Percentiles rank a stretch among this genome's conserved stretches.
Conservation (phyloP, 2,329 filamentous ascomycete species). For the Epichloe elymi region DNA sequence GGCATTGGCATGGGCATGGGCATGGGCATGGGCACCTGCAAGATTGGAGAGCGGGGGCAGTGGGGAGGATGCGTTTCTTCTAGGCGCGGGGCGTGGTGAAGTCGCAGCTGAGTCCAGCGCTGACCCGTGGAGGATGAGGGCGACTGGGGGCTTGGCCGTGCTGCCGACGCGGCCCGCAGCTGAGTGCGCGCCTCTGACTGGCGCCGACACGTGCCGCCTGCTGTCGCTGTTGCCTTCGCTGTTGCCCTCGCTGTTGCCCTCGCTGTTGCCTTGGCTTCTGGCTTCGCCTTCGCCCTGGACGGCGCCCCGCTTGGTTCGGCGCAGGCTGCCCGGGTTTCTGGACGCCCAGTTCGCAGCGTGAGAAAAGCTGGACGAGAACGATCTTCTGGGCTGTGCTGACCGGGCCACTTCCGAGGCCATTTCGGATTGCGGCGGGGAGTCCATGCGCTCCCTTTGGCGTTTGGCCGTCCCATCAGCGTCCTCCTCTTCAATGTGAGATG, state of each 20-base stretch:
- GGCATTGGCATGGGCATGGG: too few relatives aligned
- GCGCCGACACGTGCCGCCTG: slow-evolving; percentile 42
- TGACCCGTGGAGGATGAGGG: slow-evolving; percentile 7
- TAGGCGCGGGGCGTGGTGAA: slow-evolving; percentile 17
- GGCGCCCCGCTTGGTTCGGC: slow-evolving; percentile 38
- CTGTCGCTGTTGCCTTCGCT: slow-evolving; percentile 22
- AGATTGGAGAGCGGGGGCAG: slow-evolving; percentile 37
- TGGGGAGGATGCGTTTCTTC: slow-evolving; percentile 40
- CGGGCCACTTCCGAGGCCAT: slow-evolving; percentile 19
- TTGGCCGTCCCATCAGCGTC: slow-evolving; percentile 5
- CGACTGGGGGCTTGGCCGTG: slow-evolving; percentile 4
- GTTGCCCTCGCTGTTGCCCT: too few relatives aligned
- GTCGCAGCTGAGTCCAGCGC: slow-evolving; percentile 9
- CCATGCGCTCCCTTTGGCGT: slow-evolving; percentile 5
- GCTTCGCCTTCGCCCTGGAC: slow-evolving; percentile 23
- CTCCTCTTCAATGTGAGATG: slow-evolving; percentile 14
- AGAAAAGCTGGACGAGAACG: slow-evolving; percentile 46
- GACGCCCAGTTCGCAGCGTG: slow-evolving; percentile 44
- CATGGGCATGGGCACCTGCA: slow-evolving; percentile 36
- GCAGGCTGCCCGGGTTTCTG: slow-evolving; percentile 39
- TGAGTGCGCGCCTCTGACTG: slow-evolving; percentile 23
- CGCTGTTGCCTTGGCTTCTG: slow-evolving; percentile 17
- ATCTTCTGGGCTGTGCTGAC: slow-evolving; percentile 34
- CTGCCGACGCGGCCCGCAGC: slow-evolving; percentile 13
- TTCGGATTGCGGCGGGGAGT: slow-evolving; percentile 16